Base-by-base conservation (phyloP, 2,329 filamentous ascomycete species). In the Thermothelomyces thermophilus region DNA sequence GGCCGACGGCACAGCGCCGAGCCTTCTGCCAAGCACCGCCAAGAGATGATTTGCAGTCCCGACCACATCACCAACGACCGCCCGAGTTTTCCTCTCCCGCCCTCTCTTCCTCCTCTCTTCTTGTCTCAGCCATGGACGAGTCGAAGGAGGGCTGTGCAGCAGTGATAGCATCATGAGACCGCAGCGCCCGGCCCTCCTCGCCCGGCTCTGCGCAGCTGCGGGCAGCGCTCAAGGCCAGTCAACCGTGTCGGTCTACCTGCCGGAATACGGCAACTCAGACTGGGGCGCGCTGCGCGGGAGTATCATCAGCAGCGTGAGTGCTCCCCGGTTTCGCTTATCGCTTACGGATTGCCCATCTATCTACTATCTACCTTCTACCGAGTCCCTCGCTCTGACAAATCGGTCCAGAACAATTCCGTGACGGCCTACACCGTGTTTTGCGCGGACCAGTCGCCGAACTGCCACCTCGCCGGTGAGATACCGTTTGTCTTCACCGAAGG, bases 391-490 rank as follows among this genome's bases (percentile, higher is more conserved):
- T 6, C 44, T 50, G n/a, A 46, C n/a, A 22, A 11, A 5, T 10
- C 13, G 5, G n/a, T 3, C 14, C 55, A 73, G 71, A 63, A 74
- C 50, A 55, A 60, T 35, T 58, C 60, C 22, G 62, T 68, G 51
- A 75, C 73, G 14, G 70, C 70, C 20, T 75, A 73, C 53, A 75
- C 73, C 50, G 70, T 76, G 35, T 76, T 76, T 58, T 76, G 73
- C 52, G 68, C 68, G 9, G 65, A 70, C 26, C 60, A 69, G 48
- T 65, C 66, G n/a, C 65, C 67, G 3, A 63, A 63, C 6, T 76
- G 73, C 59, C 67, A 70, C 48, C 62, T 76, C 7, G 69, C 69
- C 6, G 67, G 71, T 13, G 70, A 73, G 39, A 67, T 75, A 31
- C 73, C 73, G 4, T 75, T 75, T 54, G 56, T 72, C 41, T 66